phyloP scores from a whole-genome alignment of 805 yeast genomes.

The Blastobotrys peoriensis region DNA sequence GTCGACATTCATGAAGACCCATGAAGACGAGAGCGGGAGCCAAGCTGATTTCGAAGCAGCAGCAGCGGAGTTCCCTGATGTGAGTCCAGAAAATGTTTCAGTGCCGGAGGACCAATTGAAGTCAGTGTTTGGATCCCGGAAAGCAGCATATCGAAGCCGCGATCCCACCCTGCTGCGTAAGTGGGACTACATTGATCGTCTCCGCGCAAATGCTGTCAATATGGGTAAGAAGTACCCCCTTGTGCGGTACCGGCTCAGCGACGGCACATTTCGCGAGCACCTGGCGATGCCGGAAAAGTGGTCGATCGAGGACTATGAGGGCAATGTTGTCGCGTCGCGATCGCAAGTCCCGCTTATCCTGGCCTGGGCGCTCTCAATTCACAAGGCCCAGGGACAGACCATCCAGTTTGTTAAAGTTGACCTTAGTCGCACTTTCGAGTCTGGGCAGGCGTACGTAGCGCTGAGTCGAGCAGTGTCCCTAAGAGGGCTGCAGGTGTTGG shows the following conservation, averaged over 20 bases:
- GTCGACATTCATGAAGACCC: slow-evolving; percentile 15
- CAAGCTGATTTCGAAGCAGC: too few species aligned
- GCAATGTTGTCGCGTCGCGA: slow-evolving; percentile 61
- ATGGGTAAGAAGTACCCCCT: slow-evolving; percentile 46
- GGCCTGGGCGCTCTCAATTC: slow-evolving; percentile 97
- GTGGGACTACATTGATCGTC: slow-evolving; percentile 2
- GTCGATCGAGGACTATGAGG: slow-evolving; percentile 69
- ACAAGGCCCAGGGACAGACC: slow-evolving; percentile 94
- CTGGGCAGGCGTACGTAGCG: slow-evolving; percentile 96
- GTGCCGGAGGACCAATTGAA: not conserved
- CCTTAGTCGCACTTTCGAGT: slow-evolving; percentile 68
- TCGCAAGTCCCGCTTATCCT: slow-evolving; percentile 78
- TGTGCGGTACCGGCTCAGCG: slow-evolving; percentile 68
- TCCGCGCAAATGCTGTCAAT: slow-evolving; percentile 8
- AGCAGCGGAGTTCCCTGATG: not conserved
- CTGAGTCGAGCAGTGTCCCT: slow-evolving; percentile 82
- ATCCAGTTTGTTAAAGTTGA: slow-evolving; percentile 72
- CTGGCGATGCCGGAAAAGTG: slow-evolving; percentile 78
- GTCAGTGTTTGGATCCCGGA: slow-evolving; percentile 3
- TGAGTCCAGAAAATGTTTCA: not conserved
- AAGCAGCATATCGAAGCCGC: not conserved
- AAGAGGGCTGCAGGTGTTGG: slow-evolving; percentile 73
- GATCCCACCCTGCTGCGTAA: not conserved
- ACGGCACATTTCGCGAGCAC: slow-evolving; percentile 67
- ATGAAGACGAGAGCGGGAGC: slow-evolving; percentile 8